Evolutionary conservation across 352 stramenopile species (phyloP), one percentile per base, ranked within the genome.

Genomic region (Phytopythium boreale): DNA sequence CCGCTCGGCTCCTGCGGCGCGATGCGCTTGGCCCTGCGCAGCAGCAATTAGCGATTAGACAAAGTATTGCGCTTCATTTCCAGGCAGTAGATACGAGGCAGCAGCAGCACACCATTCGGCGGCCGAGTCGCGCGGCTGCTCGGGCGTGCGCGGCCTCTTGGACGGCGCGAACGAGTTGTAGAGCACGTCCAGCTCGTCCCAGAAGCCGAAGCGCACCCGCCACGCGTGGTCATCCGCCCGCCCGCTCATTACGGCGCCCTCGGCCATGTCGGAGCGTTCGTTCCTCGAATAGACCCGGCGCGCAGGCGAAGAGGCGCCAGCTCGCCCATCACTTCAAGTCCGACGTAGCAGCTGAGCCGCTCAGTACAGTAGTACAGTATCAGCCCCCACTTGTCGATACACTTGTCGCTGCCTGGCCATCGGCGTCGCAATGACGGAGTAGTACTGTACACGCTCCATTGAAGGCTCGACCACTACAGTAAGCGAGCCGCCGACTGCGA

Each of bases 201-300:
- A 82, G 57, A 93, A 93, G 14, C 84, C 80, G 49, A 76, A 92
- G 26, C 63, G 60, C 12, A 86, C 57, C 15, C 80, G 75, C 84
- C 84, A 92, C 29, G 75, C 44, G 1, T 60, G 47, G 8, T 62
- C 65, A 34, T 65, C 57, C 17, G 39, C 7, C 26, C n/a, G 17
- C 15, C 2, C 56, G 3, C 20, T 0, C 24, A 11, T n/a, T 8
- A 2, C n/a, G 43, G 22, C 19, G 41, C 12, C 2, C 9, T 62
- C 29, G 0, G 9, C 7, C 12, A 37, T 34, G 3, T 7, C 7
- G 4, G 29, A 7, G 29, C 29, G 26, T 19, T 20, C 36, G 20
- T 22, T 37, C 37, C 22, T 61, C 27, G 27, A 44, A 57, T 26
- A 37, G n/a, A 50, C 19, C 46, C n/a, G 34, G n/a, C n/a, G 7